These are phyloP conservation scores for Thermomyces lanuginosus DNA, from an alignment of 2,329 filamentous ascomycete species.

Conservation along the genomic window DNA sequence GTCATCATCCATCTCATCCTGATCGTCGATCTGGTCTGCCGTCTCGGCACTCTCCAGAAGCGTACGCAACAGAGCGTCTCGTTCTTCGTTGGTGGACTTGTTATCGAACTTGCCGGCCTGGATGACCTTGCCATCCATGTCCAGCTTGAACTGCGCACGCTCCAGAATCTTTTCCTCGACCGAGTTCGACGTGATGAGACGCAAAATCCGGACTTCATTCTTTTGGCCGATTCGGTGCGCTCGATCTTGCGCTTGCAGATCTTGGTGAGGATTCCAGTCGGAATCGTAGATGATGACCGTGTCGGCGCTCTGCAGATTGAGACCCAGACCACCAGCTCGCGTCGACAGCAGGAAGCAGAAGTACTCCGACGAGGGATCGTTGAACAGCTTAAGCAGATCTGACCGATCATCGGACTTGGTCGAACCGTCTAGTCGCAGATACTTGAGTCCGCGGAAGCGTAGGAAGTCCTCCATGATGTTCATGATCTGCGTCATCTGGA, in stretches of 20 bases:
- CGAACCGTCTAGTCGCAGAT: slow-evolving; percentile 84
- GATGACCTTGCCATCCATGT: slow-evolving; percentile 99
- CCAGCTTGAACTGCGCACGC: slow-evolving; percentile 89
- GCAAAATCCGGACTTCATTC: slow-evolving; percentile 93
- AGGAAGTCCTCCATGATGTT: slow-evolving; percentile 99
- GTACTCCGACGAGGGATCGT: slow-evolving; percentile 75
- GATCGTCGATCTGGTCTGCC: slow-evolving; percentile 56
- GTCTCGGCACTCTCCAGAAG: slow-evolving; percentile 67
- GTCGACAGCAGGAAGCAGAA: slow-evolving; percentile 98
- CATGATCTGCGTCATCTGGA: slow-evolving; percentile 99
- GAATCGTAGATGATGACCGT: slow-evolving; percentile 99
- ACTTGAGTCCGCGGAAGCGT: slow-evolving; percentile 64
- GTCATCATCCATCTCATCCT: slow-evolving; percentile 97
- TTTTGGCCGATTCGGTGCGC: slow-evolving; percentile 99
- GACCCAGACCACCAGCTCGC: slow-evolving; percentile 89
- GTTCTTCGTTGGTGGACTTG: slow-evolving; percentile 95
- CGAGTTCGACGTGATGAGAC: slow-evolving; percentile 89
- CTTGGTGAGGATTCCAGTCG: slow-evolving; percentile 98
- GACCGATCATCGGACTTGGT: slow-evolving; percentile 97
- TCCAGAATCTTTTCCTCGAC: slow-evolving; percentile 98
- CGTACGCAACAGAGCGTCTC: slow-evolving; percentile 89
- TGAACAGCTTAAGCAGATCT: slow-evolving; percentile 75
- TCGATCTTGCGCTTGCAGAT: slow-evolving; percentile 98
- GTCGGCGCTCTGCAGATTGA: slow-evolving; percentile 93
- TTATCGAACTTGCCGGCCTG: slow-evolving; percentile 99